phyloP scores from a whole-genome alignment of 176 grass and related monocot genomes.

The Aegilops tauschii region DNA sequence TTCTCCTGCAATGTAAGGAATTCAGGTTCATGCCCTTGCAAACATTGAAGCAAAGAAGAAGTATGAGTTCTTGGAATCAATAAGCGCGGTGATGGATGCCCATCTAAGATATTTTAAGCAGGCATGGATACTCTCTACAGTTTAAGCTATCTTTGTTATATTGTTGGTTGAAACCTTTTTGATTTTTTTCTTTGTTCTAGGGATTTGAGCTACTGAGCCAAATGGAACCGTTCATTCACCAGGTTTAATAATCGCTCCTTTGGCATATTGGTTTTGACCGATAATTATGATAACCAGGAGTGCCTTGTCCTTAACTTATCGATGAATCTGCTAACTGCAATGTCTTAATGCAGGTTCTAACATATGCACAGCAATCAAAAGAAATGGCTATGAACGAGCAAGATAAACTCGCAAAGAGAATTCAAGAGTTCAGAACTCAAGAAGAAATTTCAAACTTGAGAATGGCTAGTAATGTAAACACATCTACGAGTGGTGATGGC shows the following conservation, averaged over 20 bases:
- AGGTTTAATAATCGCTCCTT: slow-evolving; percentile 45
- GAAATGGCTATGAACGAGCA: slow-evolving; percentile 79
- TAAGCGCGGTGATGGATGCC: slow-evolving; percentile 98
- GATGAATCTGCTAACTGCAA: slow-evolving; percentile 20
- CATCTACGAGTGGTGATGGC: slow-evolving; percentile 81
- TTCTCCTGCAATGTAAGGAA: slow-evolving; percentile 42
- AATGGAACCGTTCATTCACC: slow-evolving; percentile 97
- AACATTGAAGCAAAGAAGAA: slow-evolving; percentile 97
- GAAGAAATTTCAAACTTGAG: slow-evolving; percentile 76
- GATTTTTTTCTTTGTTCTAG: slow-evolving; percentile 49
- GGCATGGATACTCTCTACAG: slow-evolving; percentile 43
- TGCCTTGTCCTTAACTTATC: slow-evolving; percentile 9
- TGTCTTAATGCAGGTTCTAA: slow-evolving; percentile 81
- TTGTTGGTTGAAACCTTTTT: slow-evolving; percentile 27
- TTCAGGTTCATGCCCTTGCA: slow-evolving; percentile 86
- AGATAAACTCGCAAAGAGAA: slow-evolving; percentile 95
- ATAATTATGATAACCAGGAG: not conserved
- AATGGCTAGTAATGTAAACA: slow-evolving; percentile 69
- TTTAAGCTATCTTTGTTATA: slow-evolving; percentile 23
- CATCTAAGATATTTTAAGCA: slow-evolving; percentile 99
- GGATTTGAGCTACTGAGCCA: slow-evolving; percentile 89
- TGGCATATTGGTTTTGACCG: slow-evolving; percentile 22
- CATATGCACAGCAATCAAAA: slow-evolving; percentile 96
- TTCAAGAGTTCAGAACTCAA: slow-evolving; percentile 94
- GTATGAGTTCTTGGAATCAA: slow-evolving; percentile 94